phyloP scores from a whole-genome alignment of 2,329 filamentous ascomycete genomes.

The Rachicladosporium sp. region DNA sequence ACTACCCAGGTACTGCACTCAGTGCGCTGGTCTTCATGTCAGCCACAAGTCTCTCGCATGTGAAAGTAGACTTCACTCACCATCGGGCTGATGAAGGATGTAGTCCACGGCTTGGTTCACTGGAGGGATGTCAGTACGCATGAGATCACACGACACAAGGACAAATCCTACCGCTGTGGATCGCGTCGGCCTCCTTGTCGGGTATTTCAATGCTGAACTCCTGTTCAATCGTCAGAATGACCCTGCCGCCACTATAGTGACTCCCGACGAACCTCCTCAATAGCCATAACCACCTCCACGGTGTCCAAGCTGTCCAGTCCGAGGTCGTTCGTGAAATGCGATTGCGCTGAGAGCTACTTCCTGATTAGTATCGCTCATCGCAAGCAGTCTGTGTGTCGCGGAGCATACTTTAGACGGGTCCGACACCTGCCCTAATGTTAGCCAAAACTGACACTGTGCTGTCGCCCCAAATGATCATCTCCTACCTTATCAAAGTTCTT shows the following conservation, averaged over 20 bases:
- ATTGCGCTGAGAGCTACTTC: conserved; percentile 62
- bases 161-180: conserved; percentile 68
- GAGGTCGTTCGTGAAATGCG: conserved; percentile 95
- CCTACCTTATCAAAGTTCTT: conserved; percentile 87
- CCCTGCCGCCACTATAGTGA: too few species aligned
- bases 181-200: conserved; percentile 88
- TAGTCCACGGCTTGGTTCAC: conserved; percentile 92
- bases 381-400: background rate
- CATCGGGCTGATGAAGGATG: conserved; percentile 85
- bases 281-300: conserved; percentile 99
- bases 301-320: conserved; percentile 95
- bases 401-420: conserved; percentile 47
- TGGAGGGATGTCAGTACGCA: conserved; percentile 26
- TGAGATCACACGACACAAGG: background rate
- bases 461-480: too few species aligned
- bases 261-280: conserved; percentile 64
- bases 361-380: conserved; percentile 13
- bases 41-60: conserved; percentile 4
- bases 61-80: conserved; percentile 39
- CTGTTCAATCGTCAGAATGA: conserved; percentile 21
- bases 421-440: conserved; percentile 42
- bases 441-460: background rate
- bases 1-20: conserved; percentile 7
- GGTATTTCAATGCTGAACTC: conserved; percentile 92
- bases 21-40: conserved; percentile 18